Base-by-base conservation (phyloP, 352 stramenopile species). In the Pythium myriotylum region DNA sequence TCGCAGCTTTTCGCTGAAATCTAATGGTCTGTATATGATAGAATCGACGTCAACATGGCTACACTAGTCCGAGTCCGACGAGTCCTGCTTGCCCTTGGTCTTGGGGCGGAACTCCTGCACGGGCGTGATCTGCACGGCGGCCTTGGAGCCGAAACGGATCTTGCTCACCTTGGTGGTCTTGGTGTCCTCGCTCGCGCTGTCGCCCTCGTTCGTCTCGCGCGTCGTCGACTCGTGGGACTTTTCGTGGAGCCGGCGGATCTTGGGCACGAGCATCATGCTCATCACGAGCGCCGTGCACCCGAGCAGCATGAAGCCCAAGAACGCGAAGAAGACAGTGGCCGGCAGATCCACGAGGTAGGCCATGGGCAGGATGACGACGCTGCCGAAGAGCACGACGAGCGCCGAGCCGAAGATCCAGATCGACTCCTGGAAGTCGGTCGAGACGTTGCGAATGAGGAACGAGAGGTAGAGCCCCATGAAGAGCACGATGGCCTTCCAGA, bases 341-440 rank as follows among this genome's bases (percentile, higher is more conserved):
- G 62, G 20, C 20, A 78, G 8, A 10, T 70, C 29, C 23, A 77
- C 56, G 2, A 81, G 9, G 59, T 77, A 81, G 27, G 49, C 65
- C 29, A 77, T 29, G 16, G 69, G 61, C 14, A 75, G 24, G 2
- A 77, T 22, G 17, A 80, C 45, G 2, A 80, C 5, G n/a, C 58
- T 51, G 8, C 32, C 62, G 6, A 76, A 32, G 4, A 77, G 43
- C 24, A 80, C 65, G 0, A 76, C 35, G 2, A 68, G 7, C 9
- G 45, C 22, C 5, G 65, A 65, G 2, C 53, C 60, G 24, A 77
- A 73, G 22, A 77, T 80, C 68, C 68, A 77, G 16, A 72, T 54
- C 14, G 72, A 68, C 35, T 73, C 74, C 47, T 81, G 74, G 32
- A 84, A 84, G 48, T 84, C 74, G 4, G 37, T 43, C 43, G 69